Base-by-base conservation (phyloP, 495 filamentous ascomycete species). In the Aspergillus funiculosus region DNA sequence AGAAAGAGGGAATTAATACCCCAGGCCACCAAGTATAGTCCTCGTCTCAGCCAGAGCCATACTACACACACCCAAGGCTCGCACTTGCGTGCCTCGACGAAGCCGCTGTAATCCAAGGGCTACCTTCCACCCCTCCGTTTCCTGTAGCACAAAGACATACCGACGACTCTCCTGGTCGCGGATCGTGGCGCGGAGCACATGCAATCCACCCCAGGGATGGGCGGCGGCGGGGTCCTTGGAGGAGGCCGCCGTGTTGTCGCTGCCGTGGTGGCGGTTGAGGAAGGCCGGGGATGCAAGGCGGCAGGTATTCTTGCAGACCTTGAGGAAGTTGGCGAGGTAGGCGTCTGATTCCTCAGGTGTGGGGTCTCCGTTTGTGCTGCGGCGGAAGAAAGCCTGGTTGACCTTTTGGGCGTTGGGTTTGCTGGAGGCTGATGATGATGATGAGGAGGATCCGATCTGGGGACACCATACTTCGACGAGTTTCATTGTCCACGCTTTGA, bases 401-500 rank as follows among this genome's bases (percentile, higher is more conserved):
- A 62, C 51, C 31, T 53, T 64, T 50, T 35, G 46, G 11, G 47
- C 52, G 17, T 40, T 42, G 3, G 50, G 27, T n/a, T 58, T 57
- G 20, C n/a, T n/a, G n/a, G n/a, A n/a, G n/a, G n/a, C n/a, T n/a
- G n/a, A n/a, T n/a, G n/a, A n/a, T n/a, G n/a, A n/a, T n/a, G n/a
- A n/a, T n/a, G n/a, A n/a, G n/a, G 45, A 46, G 6, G 54, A 38
- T 4, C 56, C 60, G 41, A 66, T 65, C 24, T 74, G 72, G 17
- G 85, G 81, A 53, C 84, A 89, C 80, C 87, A 90, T 62, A 96
- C 82, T 73, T 98, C 92, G 52, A 92, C 80, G 19, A 82, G 71
- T 64, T 90, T 95, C 67, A 98, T 77, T 9, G 87, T 94, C 92
- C 92, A 96, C 13, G 91, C 90, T 60, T 96, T 96, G 62, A 96